Evolutionary conservation across 2,329 filamentous ascomycete species (phyloP).

Genomic region (Westerdykella ornata): DNA sequence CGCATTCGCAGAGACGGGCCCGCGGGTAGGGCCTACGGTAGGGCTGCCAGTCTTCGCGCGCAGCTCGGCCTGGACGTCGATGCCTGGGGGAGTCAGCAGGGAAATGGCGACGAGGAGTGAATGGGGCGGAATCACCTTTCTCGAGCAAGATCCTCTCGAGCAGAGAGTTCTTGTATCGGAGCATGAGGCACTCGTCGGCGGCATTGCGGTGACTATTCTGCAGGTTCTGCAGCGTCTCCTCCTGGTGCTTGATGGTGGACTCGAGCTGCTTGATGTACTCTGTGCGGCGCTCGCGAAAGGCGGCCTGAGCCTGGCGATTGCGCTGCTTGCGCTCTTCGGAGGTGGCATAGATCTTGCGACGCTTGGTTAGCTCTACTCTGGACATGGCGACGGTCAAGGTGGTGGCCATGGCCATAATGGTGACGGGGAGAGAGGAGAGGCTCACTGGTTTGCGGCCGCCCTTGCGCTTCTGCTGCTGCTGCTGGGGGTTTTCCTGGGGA

Average conservation of each 20-base stretch:
- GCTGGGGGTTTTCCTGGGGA: slow-evolving; percentile 29
- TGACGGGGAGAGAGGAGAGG: slow-evolving; percentile 13
- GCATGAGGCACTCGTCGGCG: slow-evolving; percentile 94
- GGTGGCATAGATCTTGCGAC: slow-evolving; percentile 84
- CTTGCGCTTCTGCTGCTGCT: slow-evolving; percentile 80
- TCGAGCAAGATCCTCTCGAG: slow-evolving; percentile 92
- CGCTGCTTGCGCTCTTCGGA: slow-evolving; percentile 97
- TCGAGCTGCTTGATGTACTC: slow-evolving; percentile 99
- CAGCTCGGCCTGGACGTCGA: slow-evolving; percentile 94
- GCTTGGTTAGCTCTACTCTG: slow-evolving; percentile 37
- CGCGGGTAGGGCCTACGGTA: slow-evolving; percentile 59
- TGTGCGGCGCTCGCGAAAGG: slow-evolving; percentile 90
- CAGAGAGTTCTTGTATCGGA: slow-evolving; percentile 96
- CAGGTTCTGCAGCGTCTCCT: slow-evolving; percentile 84
- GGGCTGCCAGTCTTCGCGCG: slow-evolving; percentile 87
- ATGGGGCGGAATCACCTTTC: slow-evolving; percentile 60
- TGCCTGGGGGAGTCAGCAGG: slow-evolving; percentile 53
- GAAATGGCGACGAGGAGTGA: neutral
- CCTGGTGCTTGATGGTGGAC: slow-evolving; percentile 93
- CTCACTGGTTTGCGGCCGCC: slow-evolving; percentile 93
- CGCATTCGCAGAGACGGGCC: slow-evolving; percentile 49
- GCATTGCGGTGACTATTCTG: slow-evolving; percentile 92
- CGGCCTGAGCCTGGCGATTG: slow-evolving; percentile 93
- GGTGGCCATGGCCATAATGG: slow-evolving; percentile 20
- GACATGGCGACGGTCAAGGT: slow-evolving; percentile 24